A percentile compares a stretch with the other conserved stretches of the same genome.
phyloP scores from a whole-genome alignment of 768 basidiomycete species.

The Heimioporus sp. region DNA sequence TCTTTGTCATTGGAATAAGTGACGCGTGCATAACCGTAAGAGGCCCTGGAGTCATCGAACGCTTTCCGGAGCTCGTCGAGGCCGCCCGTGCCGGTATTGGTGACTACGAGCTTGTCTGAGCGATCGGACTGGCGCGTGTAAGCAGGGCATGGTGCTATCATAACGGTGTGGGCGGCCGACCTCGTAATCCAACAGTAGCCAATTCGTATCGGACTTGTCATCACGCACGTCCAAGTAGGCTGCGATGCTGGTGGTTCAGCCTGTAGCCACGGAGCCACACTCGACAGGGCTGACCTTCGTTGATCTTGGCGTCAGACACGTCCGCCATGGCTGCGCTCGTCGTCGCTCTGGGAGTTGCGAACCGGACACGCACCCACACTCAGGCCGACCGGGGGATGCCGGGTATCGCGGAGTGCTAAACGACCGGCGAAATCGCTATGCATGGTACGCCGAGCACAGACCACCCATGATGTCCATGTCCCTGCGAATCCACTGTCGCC shows the following conservation, averaged over 20 bases:
- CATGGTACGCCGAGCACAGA: neutral
- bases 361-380: too few relatives aligned
- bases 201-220: constrained; percentile 85
- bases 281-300: constrained; percentile 52
- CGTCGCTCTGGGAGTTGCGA: neutral
- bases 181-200: constrained; percentile 90
- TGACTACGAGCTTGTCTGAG: constrained; percentile 78
- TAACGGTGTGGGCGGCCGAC: constrained; percentile 32
- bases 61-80: constrained; percentile 71
- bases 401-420: constrained; percentile 20
- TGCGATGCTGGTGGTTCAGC: constrained; percentile 31
- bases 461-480: constrained; percentile 6
- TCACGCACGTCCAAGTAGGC: constrained; percentile 87
- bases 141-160: constrained; percentile 12
- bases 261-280: constrained; percentile 1
- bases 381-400: constrained; percentile 20
- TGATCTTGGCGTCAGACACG: constrained; percentile 69
- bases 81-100: constrained; percentile 77
- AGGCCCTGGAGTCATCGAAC: constrained; percentile 72
- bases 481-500: constrained; percentile 20
- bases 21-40: constrained; percentile 82
- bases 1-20: constrained; percentile 86
- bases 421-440: too few relatives aligned
- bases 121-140: constrained; percentile 52
- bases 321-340: constrained; percentile 60